These are phyloP conservation scores for Oryza coarctata DNA, from an alignment of 176 grass and related monocot species.

Conservation along the genomic window DNA sequence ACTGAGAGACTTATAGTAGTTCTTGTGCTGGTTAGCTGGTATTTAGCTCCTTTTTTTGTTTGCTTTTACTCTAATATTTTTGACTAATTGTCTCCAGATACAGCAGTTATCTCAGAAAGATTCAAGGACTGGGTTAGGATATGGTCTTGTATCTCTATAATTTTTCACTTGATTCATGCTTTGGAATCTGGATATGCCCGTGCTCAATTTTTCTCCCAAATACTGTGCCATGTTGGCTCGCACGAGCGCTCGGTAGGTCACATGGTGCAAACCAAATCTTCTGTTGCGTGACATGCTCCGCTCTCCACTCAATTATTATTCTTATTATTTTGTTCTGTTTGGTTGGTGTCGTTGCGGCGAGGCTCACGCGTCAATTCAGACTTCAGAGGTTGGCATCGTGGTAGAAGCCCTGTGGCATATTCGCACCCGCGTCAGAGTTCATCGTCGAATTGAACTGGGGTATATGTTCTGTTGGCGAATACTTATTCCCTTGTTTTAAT, in stretches of 20 bases:
- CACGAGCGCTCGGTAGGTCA: background rate
- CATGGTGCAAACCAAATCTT: background rate
- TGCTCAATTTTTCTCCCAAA: background rate
- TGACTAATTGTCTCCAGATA: background rate
- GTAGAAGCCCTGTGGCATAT: constrained; percentile 8
- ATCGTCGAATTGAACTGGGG: too few species aligned
- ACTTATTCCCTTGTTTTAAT: too few species aligned
- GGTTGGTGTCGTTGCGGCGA: constrained; percentile 22
- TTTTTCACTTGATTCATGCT: background rate
- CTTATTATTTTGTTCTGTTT: background rate
- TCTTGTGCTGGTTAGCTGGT: constrained; percentile 2
- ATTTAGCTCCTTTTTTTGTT: background rate
- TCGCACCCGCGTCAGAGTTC: background rate
- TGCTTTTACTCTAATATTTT: background rate
- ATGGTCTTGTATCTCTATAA: background rate
- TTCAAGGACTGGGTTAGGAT: background rate
- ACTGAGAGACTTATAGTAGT: too few species aligned
- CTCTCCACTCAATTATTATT: too few species aligned
- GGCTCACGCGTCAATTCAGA: background rate
- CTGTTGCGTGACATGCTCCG: background rate
- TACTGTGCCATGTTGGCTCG: background rate
- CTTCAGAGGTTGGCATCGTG: background rate
- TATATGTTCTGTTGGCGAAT: too few species aligned
- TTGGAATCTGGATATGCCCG: background rate
- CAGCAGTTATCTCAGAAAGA: background rate